Evolutionary conservation across 1,139 yeast genomes (phyloP), one percentile per base, ranked within the genome.

Genomic region (Taiozyma sp.): DNA sequence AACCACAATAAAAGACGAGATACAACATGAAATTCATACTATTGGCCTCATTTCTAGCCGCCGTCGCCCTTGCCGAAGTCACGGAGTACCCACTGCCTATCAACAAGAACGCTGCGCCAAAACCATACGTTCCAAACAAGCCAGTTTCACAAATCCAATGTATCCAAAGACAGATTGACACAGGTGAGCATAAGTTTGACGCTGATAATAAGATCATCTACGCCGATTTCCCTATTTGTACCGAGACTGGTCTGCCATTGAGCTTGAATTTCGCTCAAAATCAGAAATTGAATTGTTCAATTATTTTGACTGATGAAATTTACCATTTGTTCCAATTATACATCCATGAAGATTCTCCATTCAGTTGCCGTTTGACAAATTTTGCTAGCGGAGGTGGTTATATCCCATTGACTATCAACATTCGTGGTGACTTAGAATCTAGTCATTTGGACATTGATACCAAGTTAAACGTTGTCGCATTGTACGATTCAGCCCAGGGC

Each of bases 271-370:
- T 80, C 61, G 83, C 83, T 0, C 67, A 70, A 2, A 79, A 76
- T 56, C 81, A 77, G 56, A 79, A 78, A 50, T 54, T 79, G 51
- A 79, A 79, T 57, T 87, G 95, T 64, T 82, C 92, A 2, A 72
- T 87, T 44, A 71, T 70, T 9, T 74, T 87, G 49, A 74, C 79
- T n/a, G 93, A 87, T 65, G 87, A 83, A 59, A 65, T 81, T 48
- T 87, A 79, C 63, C 95, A 87, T 61, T 67, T 86, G 54, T 84
- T 87, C 65, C 93, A 87, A 68, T 71, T 86, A 49, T 85, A 86
- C 62, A 73, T 87, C 50, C 95, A 87, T 64, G 87, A 85, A 65
- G 95, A 87, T 65, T 84, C 78, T 4, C 95, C 95, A 29, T 81
- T 83, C 63, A 78, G 87, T 52, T 87, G 95, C 66, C 73, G 87